Conservation (phyloP, 192 early-diverging fungal genomes). For the Mortierella claussenii region DNA sequence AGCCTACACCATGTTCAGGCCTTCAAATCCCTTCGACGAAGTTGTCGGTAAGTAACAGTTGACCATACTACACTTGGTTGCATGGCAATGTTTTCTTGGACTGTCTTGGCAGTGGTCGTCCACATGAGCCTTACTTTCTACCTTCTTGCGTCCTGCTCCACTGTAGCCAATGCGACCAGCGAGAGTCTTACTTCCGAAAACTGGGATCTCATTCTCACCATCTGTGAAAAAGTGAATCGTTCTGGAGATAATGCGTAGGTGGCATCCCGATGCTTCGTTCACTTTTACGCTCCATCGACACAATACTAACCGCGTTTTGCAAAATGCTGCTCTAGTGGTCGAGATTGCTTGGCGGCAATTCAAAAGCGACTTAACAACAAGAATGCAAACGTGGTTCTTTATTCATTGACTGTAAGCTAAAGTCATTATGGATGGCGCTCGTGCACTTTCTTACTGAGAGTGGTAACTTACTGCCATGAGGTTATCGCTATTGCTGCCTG, state of each 20-base stretch:
- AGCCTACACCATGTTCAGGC: conserved; percentile 54
- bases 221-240: conserved; percentile 74
- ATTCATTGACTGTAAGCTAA: conserved; percentile 66
- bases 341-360: conserved; percentile 75
- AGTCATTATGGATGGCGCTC: background rate
- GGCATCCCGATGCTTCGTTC: background rate
- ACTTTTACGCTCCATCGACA: background rate
- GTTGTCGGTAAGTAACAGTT: conserved; percentile 57
- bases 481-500: conserved; percentile 29
- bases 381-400: conserved; percentile 86
- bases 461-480: background rate
- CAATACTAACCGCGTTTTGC: background rate
- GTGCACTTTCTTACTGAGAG: background rate
- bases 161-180: conserved; percentile 83
- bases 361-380: conserved; percentile 77
- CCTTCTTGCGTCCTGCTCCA: background rate
- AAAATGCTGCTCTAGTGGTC: conserved; percentile 58
- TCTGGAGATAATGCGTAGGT: conserved; percentile 61
- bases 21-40: conserved; percentile 64
- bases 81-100: background rate
- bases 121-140: background rate
- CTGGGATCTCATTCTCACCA: conserved; percentile 84
- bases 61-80: background rate
- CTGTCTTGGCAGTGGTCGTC: background rate
- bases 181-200: conserved; percentile 94